These are phyloP conservation scores for Tetrahymena borealis DNA, from an alignment of 73 alveolate genomes.

Conservation along the genomic window DNA sequence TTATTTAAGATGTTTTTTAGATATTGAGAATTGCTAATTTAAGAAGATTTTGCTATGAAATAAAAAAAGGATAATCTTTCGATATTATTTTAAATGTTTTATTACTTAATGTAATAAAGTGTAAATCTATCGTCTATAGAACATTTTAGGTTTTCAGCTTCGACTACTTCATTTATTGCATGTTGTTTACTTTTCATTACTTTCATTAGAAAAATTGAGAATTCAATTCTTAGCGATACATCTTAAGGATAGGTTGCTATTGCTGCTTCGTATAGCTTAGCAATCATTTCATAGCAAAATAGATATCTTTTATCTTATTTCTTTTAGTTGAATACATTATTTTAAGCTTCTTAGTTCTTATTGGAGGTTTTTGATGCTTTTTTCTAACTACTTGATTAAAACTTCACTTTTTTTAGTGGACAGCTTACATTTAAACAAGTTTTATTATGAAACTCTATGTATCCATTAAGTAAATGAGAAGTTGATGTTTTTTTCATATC, in stretches of 20 bases:
- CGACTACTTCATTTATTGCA: constrained; percentile 34
- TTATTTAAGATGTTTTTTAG: too few species aligned
- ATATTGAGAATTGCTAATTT: too few species aligned
- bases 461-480: constrained; percentile 29
- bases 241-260: constrained; percentile 25
- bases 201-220: constrained; percentile 16
- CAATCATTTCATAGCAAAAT: constrained; percentile 22
- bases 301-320: constrained; percentile 26
- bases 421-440: constrained; percentile 35
- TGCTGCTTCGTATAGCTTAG: constrained; percentile 8
- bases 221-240: constrained; percentile 34
- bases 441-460: constrained; percentile 36
- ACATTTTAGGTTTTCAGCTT: constrained; percentile 3
- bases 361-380: not conserved
- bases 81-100: too few species aligned
- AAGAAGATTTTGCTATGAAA: too few species aligned
- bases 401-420: constrained; percentile 33
- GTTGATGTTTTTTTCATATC: constrained; percentile 31
- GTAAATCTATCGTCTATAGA: constrained; percentile 21
- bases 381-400: not conserved
- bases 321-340: constrained; percentile 24
- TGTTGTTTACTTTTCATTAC: constrained; percentile 24
- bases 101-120: constrained; percentile 11
- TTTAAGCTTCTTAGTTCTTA: constrained; percentile 25
- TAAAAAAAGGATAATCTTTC: too few species aligned